These are phyloP conservation scores for Coemansia sp. DNA, from an alignment of 192 early-diverging fungal species.

Conservation along the genomic window DNA sequence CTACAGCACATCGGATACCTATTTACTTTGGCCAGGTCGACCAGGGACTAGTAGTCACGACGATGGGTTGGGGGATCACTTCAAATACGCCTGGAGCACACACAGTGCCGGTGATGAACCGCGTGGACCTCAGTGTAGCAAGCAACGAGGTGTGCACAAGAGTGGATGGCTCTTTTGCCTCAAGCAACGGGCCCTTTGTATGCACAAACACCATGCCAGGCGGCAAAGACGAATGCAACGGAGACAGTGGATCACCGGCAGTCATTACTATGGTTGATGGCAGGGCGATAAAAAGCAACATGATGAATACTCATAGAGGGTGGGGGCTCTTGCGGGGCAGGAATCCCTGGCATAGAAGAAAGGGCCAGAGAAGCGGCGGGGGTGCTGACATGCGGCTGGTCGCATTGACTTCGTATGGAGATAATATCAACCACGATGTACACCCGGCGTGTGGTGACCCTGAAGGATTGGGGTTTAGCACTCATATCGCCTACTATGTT, in stretches of 20 bases:
- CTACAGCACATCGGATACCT: slow-evolving; percentile 19
- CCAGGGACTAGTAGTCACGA: slow-evolving; percentile 9
- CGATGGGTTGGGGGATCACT: slow-evolving; percentile 52
- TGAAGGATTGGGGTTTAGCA: slow-evolving; percentile 45
- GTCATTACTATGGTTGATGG: slow-evolving; percentile 10
- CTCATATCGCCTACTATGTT: slow-evolving; percentile 43
- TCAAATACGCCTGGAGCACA: slow-evolving; percentile 11
- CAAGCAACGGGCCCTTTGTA: slow-evolving; percentile 35
- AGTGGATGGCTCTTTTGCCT: slow-evolving; percentile 17
- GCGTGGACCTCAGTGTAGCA: slow-evolving; percentile 23
- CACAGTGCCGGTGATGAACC: slow-evolving; percentile 24
- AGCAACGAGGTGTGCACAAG: slow-evolving; percentile 4
- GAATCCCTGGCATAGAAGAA: too few relatives aligned
- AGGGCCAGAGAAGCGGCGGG: too few relatives aligned
- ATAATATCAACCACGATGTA: slow-evolving; percentile 23
- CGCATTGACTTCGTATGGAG: slow-evolving; percentile 49
- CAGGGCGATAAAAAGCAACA: background rate
- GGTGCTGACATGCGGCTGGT: slow-evolving; percentile 18
- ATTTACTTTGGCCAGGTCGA: slow-evolving; percentile 28
- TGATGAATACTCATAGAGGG: background rate
- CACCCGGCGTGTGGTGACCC: slow-evolving; percentile 44
- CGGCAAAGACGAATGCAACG: slow-evolving; percentile 39
- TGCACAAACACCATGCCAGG: slow-evolving; percentile 30
- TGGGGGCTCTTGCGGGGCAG: background rate
- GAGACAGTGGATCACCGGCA: slow-evolving; percentile 44